Percentiles rank a stretch among this genome's conserved stretches.
Conservation (phyloP, 2,329 filamentous ascomycete genomes). For the Kalmusia sp. region DNA sequence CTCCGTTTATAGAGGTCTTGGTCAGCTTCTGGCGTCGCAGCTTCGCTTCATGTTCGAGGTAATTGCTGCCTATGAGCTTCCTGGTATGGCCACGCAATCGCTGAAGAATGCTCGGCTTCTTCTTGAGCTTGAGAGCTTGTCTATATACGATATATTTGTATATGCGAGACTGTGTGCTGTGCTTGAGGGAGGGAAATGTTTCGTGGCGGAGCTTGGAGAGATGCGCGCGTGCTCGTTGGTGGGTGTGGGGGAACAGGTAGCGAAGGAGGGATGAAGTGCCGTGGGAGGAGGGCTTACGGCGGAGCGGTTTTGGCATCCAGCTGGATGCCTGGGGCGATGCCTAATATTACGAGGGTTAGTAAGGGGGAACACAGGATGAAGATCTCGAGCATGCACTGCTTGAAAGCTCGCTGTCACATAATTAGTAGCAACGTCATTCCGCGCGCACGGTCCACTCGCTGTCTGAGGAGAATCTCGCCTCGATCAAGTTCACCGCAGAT, state of each 20-base stretch:
- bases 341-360: not conserved
- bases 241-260: conserved; percentile 72
- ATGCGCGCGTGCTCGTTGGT: conserved; percentile 69
- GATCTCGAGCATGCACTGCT: not conserved
- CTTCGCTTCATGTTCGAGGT: conserved; percentile 43
- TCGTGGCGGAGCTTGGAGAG: conserved; percentile 77
- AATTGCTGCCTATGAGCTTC: conserved; percentile 30
- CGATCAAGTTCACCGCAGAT: not conserved
- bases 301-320: conserved; percentile 44
- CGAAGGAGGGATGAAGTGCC: conserved; percentile 59
- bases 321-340: conserved; percentile 11
- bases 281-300: conserved; percentile 39
- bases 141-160: conserved; percentile 75
- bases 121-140: conserved; percentile 53
- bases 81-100: conserved; percentile 42
- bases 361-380: not conserved
- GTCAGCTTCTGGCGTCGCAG: conserved; percentile 41
- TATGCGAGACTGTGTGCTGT: conserved; percentile 75
- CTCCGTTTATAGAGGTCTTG: conserved; percentile 28
- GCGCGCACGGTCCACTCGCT: conserved; percentile 2
- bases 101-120: conserved; percentile 37
- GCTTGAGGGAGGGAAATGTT: conserved; percentile 73
- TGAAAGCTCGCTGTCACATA: not conserved
- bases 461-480: no score
- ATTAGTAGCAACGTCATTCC: conserved; percentile 10